These are phyloP conservation scores for Polyplosphaeria fusca DNA, from an alignment of 495 filamentous ascomycete genomes.

Conservation along the genomic window DNA sequence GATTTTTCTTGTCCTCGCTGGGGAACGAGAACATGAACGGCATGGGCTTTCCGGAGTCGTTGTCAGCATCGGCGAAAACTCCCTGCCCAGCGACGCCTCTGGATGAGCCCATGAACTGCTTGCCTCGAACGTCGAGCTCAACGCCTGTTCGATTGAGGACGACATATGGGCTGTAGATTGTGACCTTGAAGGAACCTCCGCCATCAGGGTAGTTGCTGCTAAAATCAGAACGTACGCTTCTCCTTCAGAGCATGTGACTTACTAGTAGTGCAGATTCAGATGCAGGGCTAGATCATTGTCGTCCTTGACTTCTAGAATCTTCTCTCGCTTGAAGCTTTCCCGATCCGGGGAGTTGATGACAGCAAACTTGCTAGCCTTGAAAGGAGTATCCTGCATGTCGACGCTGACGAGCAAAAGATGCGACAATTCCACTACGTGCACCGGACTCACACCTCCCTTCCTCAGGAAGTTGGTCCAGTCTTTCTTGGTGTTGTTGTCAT, in stretches of 20 bases:
- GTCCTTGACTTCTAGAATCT: slow-evolving; percentile 76
- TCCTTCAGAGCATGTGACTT: slow-evolving; percentile 17
- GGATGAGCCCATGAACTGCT: slow-evolving; percentile 80
- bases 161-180: slow-evolving; percentile 88
- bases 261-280: slow-evolving; percentile 84
- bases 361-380: slow-evolving; percentile 91
- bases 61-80: slow-evolving; percentile 51
- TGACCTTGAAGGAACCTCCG: slow-evolving; percentile 93
- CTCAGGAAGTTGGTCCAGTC: slow-evolving; percentile 98
- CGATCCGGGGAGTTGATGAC: slow-evolving; percentile 88
- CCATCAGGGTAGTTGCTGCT: slow-evolving; percentile 75
- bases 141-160: slow-evolving; percentile 93
- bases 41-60: slow-evolving; percentile 61
- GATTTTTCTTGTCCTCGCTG: slow-evolving; percentile 82
- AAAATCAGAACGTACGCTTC: background rate
- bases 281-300: slow-evolving; percentile 71
- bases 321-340: slow-evolving; percentile 86
- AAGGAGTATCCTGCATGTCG: slow-evolving; percentile 92
- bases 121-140: slow-evolving; percentile 82
- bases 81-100: slow-evolving; percentile 74
- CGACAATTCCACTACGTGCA: slow-evolving; percentile 93
- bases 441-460: slow-evolving; percentile 92
- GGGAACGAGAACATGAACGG: slow-evolving; percentile 96
- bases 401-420: slow-evolving; percentile 88
- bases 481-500: slow-evolving; percentile 95